phyloP scores from a whole-genome alignment of 2,329 filamentous ascomycete species.

The Lizonia empirigonia region DNA sequence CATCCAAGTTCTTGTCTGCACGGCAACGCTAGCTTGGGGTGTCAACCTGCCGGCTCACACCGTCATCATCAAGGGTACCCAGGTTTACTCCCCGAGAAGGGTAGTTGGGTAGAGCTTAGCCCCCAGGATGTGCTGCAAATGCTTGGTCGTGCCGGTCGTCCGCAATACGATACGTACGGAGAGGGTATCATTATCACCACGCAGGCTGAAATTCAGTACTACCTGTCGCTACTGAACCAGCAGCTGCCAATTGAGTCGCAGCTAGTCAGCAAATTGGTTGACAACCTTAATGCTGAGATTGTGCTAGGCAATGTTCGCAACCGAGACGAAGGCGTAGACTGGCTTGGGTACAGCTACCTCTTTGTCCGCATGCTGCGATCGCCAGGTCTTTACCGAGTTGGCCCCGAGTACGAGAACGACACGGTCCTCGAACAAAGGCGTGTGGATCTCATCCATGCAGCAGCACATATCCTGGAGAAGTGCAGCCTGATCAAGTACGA shows the following conservation, averaged over 20 bases:
- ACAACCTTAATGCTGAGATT: constrained; percentile 95
- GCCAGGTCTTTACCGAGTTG: constrained; percentile 92
- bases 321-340: constrained; percentile 96
- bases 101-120: constrained; percentile 96
- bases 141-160: constrained; percentile 94
- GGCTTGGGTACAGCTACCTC: constrained; percentile 97
- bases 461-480: constrained; percentile 83
- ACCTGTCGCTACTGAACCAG: constrained; percentile 93
- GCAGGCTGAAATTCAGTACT: constrained; percentile 94
- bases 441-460: constrained; percentile 96
- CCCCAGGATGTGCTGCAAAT: constrained; percentile 98
- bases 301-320: constrained; percentile 91
- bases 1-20: constrained; percentile 95
- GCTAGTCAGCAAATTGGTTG: constrained; percentile 87
- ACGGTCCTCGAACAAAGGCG: constrained; percentile 91
- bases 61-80: constrained; percentile 98
- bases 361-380: constrained; percentile 98
- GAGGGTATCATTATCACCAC: constrained; percentile 99
- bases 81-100: constrained; percentile 99
- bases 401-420: constrained; percentile 93
- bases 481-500: constrained; percentile 93
- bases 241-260: constrained; percentile 98
- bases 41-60: constrained; percentile 97
- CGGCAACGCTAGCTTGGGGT: constrained; percentile 98
- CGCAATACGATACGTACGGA: constrained; percentile 96